A percentile compares a stretch with the other conserved stretches of the same genome.
These are phyloP conservation scores for Backusella australiensis DNA, from an alignment of 192 early-diverging fungal genomes.

Conservation along the genomic window DNA sequence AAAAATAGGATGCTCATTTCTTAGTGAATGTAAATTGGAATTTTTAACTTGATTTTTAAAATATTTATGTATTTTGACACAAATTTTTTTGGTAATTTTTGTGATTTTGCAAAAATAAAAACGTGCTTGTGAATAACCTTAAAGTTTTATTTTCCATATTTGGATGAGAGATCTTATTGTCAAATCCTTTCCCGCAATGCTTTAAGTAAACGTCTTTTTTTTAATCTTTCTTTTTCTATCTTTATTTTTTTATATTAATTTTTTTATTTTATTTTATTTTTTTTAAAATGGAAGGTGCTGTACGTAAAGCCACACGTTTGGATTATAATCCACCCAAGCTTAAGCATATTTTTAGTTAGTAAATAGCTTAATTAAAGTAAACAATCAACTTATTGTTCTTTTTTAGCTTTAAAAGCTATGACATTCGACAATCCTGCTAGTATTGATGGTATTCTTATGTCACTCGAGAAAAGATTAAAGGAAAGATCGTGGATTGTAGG, in stretches of 20 bases:
- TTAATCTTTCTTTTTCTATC: slow-evolving; percentile 1
- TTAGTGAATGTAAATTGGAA: too few relatives aligned
- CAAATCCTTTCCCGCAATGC: not conserved
- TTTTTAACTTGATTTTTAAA: not conserved
- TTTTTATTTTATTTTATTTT: too few relatives aligned
- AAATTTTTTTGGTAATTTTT: too few relatives aligned
- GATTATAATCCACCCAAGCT: slow-evolving; percentile 93
- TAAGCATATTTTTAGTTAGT: slow-evolving; percentile 82
- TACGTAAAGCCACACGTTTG: slow-evolving; percentile 76
- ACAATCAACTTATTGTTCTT: not conserved
- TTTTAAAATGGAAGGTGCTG: slow-evolving; percentile 48
- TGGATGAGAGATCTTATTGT: not conserved
- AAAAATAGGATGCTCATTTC: too few relatives aligned
- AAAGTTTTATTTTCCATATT: not conserved
- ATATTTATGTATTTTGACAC: not conserved
- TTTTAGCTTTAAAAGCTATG: slow-evolving; percentile 24
- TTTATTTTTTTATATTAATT: not conserved
- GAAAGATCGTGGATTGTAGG: slow-evolving; percentile 68
- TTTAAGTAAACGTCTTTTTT: not conserved
- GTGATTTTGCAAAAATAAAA: too few relatives aligned
- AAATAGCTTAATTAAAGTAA: not conserved
- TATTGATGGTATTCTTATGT: slow-evolving; percentile 51
- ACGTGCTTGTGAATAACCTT: not conserved
- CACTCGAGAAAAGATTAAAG: slow-evolving; percentile 42
- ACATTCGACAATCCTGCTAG: slow-evolving; percentile 20